These are phyloP conservation scores for Eutypa lata DNA, from an alignment of 2,329 filamentous ascomycete species.

Conservation along the genomic window DNA sequence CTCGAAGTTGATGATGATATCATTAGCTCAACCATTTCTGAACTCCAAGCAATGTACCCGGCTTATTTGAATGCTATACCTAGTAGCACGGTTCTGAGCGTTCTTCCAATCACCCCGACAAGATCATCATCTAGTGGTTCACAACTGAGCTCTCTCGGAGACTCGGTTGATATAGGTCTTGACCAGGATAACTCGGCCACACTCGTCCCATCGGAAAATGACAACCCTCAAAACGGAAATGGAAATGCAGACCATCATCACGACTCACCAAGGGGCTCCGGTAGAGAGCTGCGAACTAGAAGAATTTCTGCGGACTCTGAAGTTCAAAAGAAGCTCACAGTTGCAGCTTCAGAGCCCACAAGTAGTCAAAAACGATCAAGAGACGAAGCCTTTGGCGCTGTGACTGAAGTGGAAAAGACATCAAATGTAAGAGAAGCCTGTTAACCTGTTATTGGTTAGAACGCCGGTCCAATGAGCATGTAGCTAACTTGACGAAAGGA, in stretches of 20 bases:
- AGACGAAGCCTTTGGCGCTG: slow-evolving; percentile 1
- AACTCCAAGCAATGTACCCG: slow-evolving; percentile 17
- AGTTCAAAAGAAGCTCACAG: slow-evolving; percentile 12
- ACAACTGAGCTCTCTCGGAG: slow-evolving; percentile 8
- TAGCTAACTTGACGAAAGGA: not conserved
- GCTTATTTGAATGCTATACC: slow-evolving; percentile 21
- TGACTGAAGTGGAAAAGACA: not conserved
- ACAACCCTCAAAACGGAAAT: slow-evolving; percentile 1
- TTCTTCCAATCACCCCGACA: slow-evolving; percentile 12
- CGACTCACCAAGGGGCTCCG: slow-evolving; percentile 7
- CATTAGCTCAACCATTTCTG: slow-evolving; percentile 16
- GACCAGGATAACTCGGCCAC: slow-evolving; percentile 7
- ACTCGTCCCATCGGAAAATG: not conserved
- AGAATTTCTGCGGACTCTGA: slow-evolving; percentile 11
- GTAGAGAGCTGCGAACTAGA: slow-evolving; percentile 6
- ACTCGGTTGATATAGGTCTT: not conserved
- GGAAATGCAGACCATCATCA: slow-evolving; percentile 1
- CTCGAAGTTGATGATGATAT: slow-evolving; percentile 18
- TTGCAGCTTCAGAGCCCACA: slow-evolving; percentile 8
- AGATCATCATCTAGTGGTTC: slow-evolving; percentile 17
- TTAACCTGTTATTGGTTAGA: not conserved
- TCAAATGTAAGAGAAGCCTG: not conserved
- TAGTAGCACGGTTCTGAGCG: slow-evolving; percentile 16
- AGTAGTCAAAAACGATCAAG: slow-evolving; percentile 12
- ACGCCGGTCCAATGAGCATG: not conserved